These are phyloP conservation scores for Pyrus hybrid DNA, from an alignment of 331 rosid species.

Conservation along the genomic window DNA sequence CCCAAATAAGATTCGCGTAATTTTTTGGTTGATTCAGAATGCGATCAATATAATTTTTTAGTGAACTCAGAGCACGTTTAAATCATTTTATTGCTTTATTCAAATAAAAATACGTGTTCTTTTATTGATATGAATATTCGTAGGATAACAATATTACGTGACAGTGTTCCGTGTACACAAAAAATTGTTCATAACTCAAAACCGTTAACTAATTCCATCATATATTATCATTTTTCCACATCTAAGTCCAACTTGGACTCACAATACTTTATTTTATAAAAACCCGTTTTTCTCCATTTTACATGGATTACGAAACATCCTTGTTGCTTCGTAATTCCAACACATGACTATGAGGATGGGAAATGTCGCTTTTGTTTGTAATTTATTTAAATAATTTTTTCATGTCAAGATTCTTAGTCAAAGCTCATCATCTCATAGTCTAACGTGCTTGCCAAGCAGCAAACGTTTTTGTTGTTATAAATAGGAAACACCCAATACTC, in stretches of 20 bases:
- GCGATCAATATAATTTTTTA: too few species aligned
- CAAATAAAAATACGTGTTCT: too few species aligned
- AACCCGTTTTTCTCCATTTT: not conserved
- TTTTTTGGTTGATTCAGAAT: not conserved
- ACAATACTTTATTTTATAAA: not conserved
- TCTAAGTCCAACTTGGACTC: conserved; percentile 4
- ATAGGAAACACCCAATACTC: not conserved
- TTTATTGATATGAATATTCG: too few species aligned
- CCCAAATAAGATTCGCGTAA: not conserved
- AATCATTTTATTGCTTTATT: too few species aligned
- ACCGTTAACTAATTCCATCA: not conserved
- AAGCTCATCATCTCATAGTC: not conserved
- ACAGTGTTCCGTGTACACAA: too few species aligned
- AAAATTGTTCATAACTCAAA: too few species aligned
- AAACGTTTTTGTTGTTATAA: not conserved
- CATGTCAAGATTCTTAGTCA: not conserved
- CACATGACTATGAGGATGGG: not conserved
- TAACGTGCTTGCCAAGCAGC: not conserved
- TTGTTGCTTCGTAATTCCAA: conserved; percentile 1
- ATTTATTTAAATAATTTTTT: not conserved
- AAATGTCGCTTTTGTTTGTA: not conserved
- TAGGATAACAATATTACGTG: not conserved
- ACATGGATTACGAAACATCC: not conserved
- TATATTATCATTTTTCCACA: not conserved
- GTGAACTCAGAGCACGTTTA: too few species aligned